A percentile compares a stretch with the other conserved stretches of the same genome.
Evolutionary conservation across 2,329 filamentous ascomycete genomes (phyloP).

Genomic region (Fusarium udum): DNA sequence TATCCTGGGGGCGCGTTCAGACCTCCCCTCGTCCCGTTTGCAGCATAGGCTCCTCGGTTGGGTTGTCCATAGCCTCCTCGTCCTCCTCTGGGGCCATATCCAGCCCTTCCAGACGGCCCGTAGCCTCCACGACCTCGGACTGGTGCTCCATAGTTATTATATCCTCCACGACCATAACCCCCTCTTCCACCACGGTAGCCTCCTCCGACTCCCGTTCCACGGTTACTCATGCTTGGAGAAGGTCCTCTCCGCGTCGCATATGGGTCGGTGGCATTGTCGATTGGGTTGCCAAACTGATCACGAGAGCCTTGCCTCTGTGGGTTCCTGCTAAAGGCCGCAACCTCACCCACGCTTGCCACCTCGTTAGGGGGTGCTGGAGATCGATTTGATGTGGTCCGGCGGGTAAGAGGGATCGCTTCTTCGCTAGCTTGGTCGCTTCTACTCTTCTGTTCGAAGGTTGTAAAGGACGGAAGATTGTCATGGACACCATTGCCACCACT

Average conservation of each 20-base stretch:
- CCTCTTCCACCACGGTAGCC: slow-evolving; percentile 59
- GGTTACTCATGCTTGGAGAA: slow-evolving; percentile 59
- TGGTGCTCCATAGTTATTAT: slow-evolving; percentile 58
- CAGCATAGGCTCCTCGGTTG: slow-evolving; percentile 46
- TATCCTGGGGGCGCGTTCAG: slow-evolving; percentile 57
- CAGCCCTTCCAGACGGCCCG: slow-evolving; percentile 53
- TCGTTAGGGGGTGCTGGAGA: slow-evolving; percentile 60
- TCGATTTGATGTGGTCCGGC: slow-evolving; percentile 68
- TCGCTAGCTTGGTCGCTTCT: slow-evolving; percentile 71
- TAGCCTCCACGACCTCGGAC: slow-evolving; percentile 56
- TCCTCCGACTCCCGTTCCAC: slow-evolving; percentile 61
- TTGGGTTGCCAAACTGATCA: slow-evolving; percentile 73
- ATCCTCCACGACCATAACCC: slow-evolving; percentile 62
- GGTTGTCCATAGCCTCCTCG: slow-evolving; percentile 48
- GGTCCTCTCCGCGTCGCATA: slow-evolving; percentile 59
- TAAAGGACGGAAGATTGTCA: slow-evolving; percentile 64
- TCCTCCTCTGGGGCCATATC: slow-evolving; percentile 54
- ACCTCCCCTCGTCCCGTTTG: slow-evolving; percentile 44
- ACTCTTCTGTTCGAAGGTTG: slow-evolving; percentile 73
- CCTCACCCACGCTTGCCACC: slow-evolving; percentile 48
- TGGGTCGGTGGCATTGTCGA: slow-evolving; percentile 54
- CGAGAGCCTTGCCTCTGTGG: slow-evolving; percentile 55
- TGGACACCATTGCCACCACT: slow-evolving; percentile 62
- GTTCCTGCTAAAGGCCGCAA: slow-evolving; percentile 45
- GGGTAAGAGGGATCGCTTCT: slow-evolving; percentile 76